Base-by-base conservation (phyloP, 2,329 filamentous ascomycete species). In the Mariannaea elegans region DNA sequence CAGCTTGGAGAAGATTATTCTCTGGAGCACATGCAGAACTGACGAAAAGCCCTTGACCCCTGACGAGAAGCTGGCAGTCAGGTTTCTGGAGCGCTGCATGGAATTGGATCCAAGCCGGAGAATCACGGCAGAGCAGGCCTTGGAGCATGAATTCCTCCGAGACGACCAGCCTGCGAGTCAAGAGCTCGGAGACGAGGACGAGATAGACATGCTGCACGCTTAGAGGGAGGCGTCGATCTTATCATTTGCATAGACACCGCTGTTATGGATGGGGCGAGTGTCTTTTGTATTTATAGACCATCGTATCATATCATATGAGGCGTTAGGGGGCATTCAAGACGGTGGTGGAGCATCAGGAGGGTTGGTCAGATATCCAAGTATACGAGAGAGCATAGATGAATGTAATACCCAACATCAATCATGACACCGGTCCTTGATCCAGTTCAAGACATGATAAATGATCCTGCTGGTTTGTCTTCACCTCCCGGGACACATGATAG, bases 21-120 rank as follows among this genome's bases (percentile, higher is more conserved):
- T 97, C 47, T 99, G 95, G 95, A 95, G 93, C 71, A 97, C 93
- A 23, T 92, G 91, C 61, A 87, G 93, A 19, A 88, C 87, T 56
- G 84, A 87, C 19, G 78, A 81, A 5, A 81, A 81, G 53, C 78
- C 81, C 2, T 75, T 95, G 36, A 84, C 81, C 0, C 77, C 81
- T 0, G 90, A 93, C 21, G 92, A 95, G 78, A 87, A 85, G 68
- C 80, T 90, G 60, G 92, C 92, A 0, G 82, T 94, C 1, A 81
- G 85, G 39, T 95, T 96, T 71, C 75, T 96, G 60, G 82, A 86
- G 48, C 78, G 84, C 16, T 92, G 91, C 67, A 84, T 96, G 73
- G 91, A 95, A 56, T 80, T 94, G 46, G 91, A 96, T 71, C 91
- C 92, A 0, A 80, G 80, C 23, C 88, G 85, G 74, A 81, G 92